Percentiles rank a stretch among this genome's conserved stretches.
Conservation (phyloP, 495 filamentous ascomycete species). For the Darksidea phi region DNA sequence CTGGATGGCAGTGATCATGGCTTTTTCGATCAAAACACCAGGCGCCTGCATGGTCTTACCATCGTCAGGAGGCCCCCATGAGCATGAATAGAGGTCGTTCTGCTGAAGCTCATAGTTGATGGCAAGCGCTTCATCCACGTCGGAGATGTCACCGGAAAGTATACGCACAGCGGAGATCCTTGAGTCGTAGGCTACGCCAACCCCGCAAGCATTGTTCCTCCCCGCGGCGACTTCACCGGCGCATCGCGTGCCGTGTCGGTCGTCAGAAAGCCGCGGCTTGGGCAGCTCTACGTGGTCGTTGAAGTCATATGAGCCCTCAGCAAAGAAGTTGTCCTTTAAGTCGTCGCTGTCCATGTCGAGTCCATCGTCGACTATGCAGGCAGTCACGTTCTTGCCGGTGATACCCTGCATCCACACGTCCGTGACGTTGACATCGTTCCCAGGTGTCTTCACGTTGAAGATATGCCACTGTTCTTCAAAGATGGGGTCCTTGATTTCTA, state of each 20-base stretch:
- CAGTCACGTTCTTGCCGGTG: constrained; percentile 83
- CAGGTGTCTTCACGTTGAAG: constrained; percentile 73
- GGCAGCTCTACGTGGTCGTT: constrained; percentile 81
- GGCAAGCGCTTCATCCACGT: constrained; percentile 86
- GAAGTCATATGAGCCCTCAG: constrained; percentile 89
- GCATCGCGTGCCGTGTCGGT: constrained; percentile 88
- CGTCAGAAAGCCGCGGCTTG: constrained; percentile 73
- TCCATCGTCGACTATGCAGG: constrained; percentile 94
- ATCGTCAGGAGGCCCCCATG: constrained; percentile 95
- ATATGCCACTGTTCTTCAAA: constrained; percentile 96
- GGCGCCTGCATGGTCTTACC: constrained; percentile 91
- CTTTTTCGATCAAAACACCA: constrained; percentile 79
- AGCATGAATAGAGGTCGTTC: constrained; percentile 98
- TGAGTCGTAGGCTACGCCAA: constrained; percentile 91
- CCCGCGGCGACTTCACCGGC: constrained; percentile 91
- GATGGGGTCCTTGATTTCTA: constrained; percentile 83
- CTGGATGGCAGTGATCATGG: constrained; percentile 89
- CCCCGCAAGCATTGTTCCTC: constrained; percentile 88
- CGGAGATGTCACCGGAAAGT: constrained; percentile 81
- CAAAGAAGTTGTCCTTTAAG: constrained; percentile 86
- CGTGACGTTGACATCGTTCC: constrained; percentile 93
- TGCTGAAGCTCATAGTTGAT: constrained; percentile 89
- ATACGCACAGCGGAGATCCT: constrained; percentile 89
- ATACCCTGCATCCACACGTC: constrained; percentile 89
- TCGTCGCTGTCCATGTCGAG: constrained; percentile 97